Evolutionary conservation across 2,329 filamentous ascomycete species (phyloP).

Genomic region (Thyridium curvatum): DNA sequence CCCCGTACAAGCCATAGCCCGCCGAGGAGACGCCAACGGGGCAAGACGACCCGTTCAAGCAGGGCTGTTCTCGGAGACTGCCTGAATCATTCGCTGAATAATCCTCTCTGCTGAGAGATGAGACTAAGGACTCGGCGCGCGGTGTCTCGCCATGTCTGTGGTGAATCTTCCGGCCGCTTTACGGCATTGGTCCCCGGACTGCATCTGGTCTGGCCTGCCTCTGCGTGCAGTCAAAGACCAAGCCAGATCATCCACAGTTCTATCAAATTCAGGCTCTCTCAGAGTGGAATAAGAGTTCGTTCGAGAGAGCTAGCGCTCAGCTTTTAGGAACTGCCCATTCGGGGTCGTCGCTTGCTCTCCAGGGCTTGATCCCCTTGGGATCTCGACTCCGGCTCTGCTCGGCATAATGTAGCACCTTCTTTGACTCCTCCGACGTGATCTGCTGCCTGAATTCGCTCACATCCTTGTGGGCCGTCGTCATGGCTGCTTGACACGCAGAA

Average conservation of each 20-base stretch:
- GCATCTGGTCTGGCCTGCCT: not conserved
- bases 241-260: not conserved
- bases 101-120: too few relatives aligned
- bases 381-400: constrained; percentile 47
- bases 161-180: not conserved
- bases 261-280: too few relatives aligned
- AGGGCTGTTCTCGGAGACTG: too few relatives aligned
- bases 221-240: not conserved
- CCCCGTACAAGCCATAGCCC: too few relatives aligned
- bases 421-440: constrained; percentile 38
- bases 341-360: constrained; percentile 53
- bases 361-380: constrained; percentile 50
- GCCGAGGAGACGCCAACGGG: too few relatives aligned
- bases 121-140: too few relatives aligned
- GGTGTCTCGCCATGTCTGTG: too few relatives aligned
- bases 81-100: too few relatives aligned
- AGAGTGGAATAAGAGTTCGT: not conserved
- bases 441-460: constrained; percentile 44
- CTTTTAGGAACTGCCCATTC: constrained; percentile 39
- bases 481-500: constrained; percentile 38
- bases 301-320: constrained; percentile 2
- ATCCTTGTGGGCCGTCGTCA: constrained; percentile 40
- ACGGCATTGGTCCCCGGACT: not conserved
- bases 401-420: constrained; percentile 44
- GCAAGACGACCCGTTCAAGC: too few relatives aligned